Conservation (phyloP, 2,329 filamentous ascomycete genomes). For the Aspergillus melleus region DNA sequence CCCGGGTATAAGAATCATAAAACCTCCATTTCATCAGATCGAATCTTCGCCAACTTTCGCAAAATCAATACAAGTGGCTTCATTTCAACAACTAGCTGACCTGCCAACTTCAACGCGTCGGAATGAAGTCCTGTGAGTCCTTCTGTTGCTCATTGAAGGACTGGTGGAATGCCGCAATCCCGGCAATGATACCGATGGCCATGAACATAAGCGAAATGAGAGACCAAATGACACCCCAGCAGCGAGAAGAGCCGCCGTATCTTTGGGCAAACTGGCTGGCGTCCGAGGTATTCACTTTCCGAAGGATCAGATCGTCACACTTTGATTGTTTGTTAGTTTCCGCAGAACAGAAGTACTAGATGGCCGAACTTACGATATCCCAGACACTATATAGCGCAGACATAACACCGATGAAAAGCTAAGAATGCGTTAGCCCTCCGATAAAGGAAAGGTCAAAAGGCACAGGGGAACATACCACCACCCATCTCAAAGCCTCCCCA, state of each 20-base stretch:
- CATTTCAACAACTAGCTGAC: background rate
- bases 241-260: conserved; percentile 76
- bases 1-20: background rate
- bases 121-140: conserved; percentile 68
- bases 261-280: conserved; percentile 75
- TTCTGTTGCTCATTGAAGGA: conserved; percentile 67
- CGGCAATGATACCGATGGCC: conserved; percentile 71
- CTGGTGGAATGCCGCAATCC: conserved; percentile 73
- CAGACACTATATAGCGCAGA: conserved; percentile 76
- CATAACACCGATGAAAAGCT: conserved; percentile 81
- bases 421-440: background rate
- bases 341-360: conserved; percentile 6
- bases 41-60: background rate
- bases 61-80: background rate
- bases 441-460: background rate
- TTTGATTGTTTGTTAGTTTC: conserved; percentile 23
- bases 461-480: conserved; percentile 59
- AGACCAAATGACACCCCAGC: conserved; percentile 79
- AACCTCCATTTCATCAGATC: background rate
- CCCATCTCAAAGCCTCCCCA: conserved; percentile 70
- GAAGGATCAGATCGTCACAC: conserved; percentile 77
- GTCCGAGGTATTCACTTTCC: conserved; percentile 78
- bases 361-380: conserved; percentile 62
- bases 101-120: conserved; percentile 33
- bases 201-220: conserved; percentile 71